phyloP scores from a whole-genome alignment of 495 filamentous ascomycete genomes.

The Lichina pygmaea region DNA sequence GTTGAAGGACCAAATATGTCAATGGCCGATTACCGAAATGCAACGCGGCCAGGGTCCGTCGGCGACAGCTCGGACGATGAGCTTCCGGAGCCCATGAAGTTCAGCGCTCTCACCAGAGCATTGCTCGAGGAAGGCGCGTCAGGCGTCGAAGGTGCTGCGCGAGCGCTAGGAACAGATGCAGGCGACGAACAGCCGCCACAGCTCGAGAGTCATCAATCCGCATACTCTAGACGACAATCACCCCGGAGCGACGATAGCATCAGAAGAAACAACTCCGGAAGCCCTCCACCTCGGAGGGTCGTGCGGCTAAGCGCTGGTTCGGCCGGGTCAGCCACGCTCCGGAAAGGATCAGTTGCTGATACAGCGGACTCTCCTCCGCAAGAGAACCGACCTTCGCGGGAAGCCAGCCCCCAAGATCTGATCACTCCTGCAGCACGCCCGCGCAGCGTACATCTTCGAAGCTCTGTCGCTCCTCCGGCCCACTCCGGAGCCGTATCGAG shows the following conservation, averaged over 20 bases:
- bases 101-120: constrained; percentile 55
- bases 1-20: background rate
- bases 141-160: constrained; percentile 20
- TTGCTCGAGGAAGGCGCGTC: constrained; percentile 37
- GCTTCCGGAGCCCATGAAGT: constrained; percentile 41
- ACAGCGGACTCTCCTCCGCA: background rate
- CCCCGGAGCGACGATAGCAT: background rate
- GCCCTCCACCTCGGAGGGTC: constrained; percentile 11
- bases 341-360: constrained; percentile 7
- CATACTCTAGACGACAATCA: no score
- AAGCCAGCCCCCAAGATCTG: background rate
- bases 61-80: constrained; percentile 55
- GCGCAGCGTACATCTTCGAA: background rate
- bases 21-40: background rate
- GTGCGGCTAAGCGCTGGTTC: constrained; percentile 29
- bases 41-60: constrained; percentile 7
- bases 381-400: background rate
- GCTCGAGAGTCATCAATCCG: no score
- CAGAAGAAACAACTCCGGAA: background rate
- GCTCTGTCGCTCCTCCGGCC: no score
- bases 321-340: constrained; percentile 12
- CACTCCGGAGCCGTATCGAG: no score
- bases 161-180: constrained; percentile 14
- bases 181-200: constrained; percentile 3
- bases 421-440: constrained; percentile 2